phyloP scores from a whole-genome alignment of 2,329 filamentous ascomycete genomes.

The Curvularia lunata region DNA sequence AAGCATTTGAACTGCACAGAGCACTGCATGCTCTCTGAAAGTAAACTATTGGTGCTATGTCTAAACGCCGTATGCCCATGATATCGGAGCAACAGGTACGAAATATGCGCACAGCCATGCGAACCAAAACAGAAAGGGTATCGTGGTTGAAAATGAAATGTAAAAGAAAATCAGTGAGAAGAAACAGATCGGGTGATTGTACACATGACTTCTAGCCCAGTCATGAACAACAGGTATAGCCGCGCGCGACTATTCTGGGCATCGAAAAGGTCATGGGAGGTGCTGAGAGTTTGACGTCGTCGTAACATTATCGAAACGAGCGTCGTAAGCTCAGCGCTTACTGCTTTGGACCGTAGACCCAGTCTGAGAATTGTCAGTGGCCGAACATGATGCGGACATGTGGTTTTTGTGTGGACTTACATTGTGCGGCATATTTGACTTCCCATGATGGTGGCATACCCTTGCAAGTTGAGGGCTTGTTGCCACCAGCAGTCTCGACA shows the following conservation, averaged over 20 bases:
- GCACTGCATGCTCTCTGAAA: neutral
- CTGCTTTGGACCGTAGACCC: conserved; percentile 51
- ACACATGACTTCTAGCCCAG: neutral
- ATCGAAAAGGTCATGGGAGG: conserved; percentile 4
- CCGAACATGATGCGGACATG: neutral
- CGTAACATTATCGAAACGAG: conserved; percentile 19
- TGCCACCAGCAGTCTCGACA: conserved; percentile 57
- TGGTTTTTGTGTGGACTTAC: conserved; percentile 19
- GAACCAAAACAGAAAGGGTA: conserved; percentile 18
- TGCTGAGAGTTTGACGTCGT: neutral
- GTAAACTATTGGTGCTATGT: neutral
- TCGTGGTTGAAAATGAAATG: conserved; percentile 13
- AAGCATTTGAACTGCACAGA: neutral
- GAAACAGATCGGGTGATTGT: neutral
- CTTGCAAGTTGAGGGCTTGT: conserved; percentile 50
- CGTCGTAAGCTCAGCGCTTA: conserved; percentile 25
- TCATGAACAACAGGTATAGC: conserved; percentile 1
- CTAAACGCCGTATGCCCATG: conserved; percentile 3
- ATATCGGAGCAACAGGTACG: neutral
- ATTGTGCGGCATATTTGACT: conserved; percentile 54
- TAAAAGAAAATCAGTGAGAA: conserved; percentile 1
- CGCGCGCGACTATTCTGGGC: conserved; percentile 9
- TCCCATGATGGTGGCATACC: conserved; percentile 42
- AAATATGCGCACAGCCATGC: neutral
- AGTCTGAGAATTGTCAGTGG: conserved; percentile 40